These are phyloP conservation scores for Blastosporella zonata DNA, from an alignment of 1,284 basidiomycete species.

Conservation along the genomic window DNA sequence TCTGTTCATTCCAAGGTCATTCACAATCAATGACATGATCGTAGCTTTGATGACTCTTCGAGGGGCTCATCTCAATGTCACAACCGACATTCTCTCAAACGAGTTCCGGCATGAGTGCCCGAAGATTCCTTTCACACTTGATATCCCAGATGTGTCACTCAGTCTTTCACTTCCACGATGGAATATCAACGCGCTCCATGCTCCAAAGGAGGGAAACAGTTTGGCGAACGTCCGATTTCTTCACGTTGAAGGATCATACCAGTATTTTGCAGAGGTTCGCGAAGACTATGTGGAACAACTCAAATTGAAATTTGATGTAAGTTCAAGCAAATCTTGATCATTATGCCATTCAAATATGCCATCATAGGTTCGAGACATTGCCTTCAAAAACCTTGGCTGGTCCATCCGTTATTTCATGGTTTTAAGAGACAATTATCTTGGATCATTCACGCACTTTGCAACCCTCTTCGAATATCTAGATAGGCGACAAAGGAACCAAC, in stretches of 20 bases:
- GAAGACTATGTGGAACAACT: slow-evolving; percentile 78
- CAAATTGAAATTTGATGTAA: slow-evolving; percentile 64
- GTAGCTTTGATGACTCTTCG: slow-evolving; percentile 71
- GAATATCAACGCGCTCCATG: slow-evolving; percentile 82
- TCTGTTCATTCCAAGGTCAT: background rate
- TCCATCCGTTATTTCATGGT: slow-evolving; percentile 84
- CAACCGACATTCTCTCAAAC: slow-evolving; percentile 63
- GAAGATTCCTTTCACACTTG: slow-evolving; percentile 63
- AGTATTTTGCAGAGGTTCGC: slow-evolving; percentile 65
- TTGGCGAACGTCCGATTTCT: slow-evolving; percentile 62
- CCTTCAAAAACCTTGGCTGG: slow-evolving; percentile 82
- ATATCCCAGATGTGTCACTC: slow-evolving; percentile 56
- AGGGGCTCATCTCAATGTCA: slow-evolving; percentile 55
- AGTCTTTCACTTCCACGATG: slow-evolving; percentile 76
- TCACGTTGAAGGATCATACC: slow-evolving; percentile 68
- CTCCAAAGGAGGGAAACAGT: slow-evolving; percentile 50
- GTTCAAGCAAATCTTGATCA: slow-evolving; percentile 19
- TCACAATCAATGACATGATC: background rate
- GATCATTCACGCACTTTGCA: slow-evolving; percentile 87
- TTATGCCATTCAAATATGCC: slow-evolving; percentile 1
- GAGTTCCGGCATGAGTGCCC: slow-evolving; percentile 73
- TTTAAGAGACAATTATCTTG: slow-evolving; percentile 89
- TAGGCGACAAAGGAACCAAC: slow-evolving; percentile 53
- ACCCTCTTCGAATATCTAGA: slow-evolving; percentile 83
- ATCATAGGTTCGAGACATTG: slow-evolving; percentile 46